Evolutionary conservation across 306 rosid species (phyloP).

Genomic region (Phaseolus lunatus): DNA sequence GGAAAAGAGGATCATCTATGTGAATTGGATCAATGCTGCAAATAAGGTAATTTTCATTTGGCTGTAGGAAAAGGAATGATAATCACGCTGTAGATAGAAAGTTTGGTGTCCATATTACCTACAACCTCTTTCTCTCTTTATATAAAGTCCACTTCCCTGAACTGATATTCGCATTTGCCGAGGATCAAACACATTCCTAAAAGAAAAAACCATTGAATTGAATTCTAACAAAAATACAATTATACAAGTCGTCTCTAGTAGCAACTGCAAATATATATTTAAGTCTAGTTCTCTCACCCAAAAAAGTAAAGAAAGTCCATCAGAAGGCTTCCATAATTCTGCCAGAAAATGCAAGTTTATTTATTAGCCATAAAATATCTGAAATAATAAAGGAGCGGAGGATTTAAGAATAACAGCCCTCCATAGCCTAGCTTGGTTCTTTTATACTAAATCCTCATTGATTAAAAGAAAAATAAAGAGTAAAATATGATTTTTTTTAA

Average conservation of each 20-base stretch:
- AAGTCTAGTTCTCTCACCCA: slow-evolving; percentile 71
- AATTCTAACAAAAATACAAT: not conserved
- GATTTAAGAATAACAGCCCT: slow-evolving; percentile 10
- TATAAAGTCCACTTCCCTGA: slow-evolving; percentile 96
- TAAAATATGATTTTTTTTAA: not conserved
- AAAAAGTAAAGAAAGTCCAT: slow-evolving; percentile 93
- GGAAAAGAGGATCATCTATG: slow-evolving; percentile 93
- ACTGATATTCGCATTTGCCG: slow-evolving; percentile 95
- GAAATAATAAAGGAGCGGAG: slow-evolving; percentile 16
- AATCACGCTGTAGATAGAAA: slow-evolving; percentile 20
- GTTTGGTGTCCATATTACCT: slow-evolving; percentile 63
- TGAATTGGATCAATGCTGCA: slow-evolving; percentile 96
- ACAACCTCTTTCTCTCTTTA: slow-evolving; percentile 95
- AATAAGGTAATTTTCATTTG: slow-evolving; percentile 38
- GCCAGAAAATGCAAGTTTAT: slow-evolving; percentile 52
- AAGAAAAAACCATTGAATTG: slow-evolving; percentile 35
- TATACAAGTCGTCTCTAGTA: slow-evolving; percentile 33
- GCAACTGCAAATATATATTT: slow-evolving; percentile 27
- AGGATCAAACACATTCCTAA: slow-evolving; percentile 94
- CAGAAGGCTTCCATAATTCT: slow-evolving; percentile 90
- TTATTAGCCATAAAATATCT: slow-evolving; percentile 38
- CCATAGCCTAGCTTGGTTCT: slow-evolving; percentile 5
- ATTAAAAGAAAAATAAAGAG: not conserved
- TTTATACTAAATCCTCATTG: not conserved
- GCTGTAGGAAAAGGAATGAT: slow-evolving; percentile 35